Evolutionary conservation across 352 stramenopile species (phyloP).

Genomic region (Phytophthora litchii): DNA sequence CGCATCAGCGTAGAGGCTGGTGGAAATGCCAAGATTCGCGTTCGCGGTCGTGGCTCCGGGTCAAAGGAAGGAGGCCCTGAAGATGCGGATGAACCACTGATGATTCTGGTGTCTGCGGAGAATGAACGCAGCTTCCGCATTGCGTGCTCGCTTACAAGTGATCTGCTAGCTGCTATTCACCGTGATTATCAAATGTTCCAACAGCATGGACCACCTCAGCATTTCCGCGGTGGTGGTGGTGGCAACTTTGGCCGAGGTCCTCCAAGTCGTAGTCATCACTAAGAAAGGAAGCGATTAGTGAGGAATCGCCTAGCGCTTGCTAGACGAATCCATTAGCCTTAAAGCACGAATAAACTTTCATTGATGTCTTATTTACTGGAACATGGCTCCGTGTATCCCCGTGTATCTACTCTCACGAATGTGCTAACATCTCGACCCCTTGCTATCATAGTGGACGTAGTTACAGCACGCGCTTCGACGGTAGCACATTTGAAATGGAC

Average conservation of each 20-base stretch:
- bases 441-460: not conserved
- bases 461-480: constrained; percentile 87
- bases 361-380: constrained; percentile 8
- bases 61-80: constrained; percentile 75
- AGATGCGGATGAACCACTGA: constrained; percentile 79
- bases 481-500: constrained; percentile 81
- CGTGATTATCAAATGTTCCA: constrained; percentile 80
- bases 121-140: constrained; percentile 87
- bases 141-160: constrained; percentile 66
- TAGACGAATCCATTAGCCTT: constrained; percentile 6
- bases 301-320: constrained; percentile 4
- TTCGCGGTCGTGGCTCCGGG: constrained; percentile 82
- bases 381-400: not conserved
- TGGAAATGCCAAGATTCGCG: constrained; percentile 83
- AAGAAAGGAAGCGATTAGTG: constrained; percentile 8
- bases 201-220: constrained; percentile 26
- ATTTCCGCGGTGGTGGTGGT: constrained; percentile 27
- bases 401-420: too few species aligned
- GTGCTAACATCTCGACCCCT: not conserved
- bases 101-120: constrained; percentile 85
- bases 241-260: constrained; percentile 29
- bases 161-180: constrained; percentile 75
- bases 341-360: constrained; percentile 11
- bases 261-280: constrained; percentile 29
- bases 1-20: constrained; percentile 84